Conservation (phyloP, 2,329 filamentous ascomycete genomes). For the Xylaria sp. region DNA sequence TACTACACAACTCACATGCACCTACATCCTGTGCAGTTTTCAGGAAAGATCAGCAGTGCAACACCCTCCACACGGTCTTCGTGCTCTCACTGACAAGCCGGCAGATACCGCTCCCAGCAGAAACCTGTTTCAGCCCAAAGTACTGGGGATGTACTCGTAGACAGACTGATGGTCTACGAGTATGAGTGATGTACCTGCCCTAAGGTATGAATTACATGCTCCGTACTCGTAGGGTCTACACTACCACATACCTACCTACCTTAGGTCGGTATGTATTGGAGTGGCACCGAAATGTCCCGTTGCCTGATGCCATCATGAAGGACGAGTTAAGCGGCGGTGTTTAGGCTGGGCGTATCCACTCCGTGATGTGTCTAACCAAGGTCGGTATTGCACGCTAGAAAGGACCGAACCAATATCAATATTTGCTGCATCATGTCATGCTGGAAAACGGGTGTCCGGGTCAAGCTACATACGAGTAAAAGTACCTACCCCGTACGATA, state of each 20-base stretch:
- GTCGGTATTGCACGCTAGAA: not conserved
- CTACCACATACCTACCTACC: too few relatives aligned
- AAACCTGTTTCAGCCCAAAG: conserved; percentile 17
- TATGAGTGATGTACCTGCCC: too few relatives aligned
- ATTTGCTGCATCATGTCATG: not conserved
- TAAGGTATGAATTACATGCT: not conserved
- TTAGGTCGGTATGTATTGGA: too few relatives aligned
- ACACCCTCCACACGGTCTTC: conserved; percentile 4
- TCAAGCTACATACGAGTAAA: too few relatives aligned
- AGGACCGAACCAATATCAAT: not conserved
- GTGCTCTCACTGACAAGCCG: not conserved
- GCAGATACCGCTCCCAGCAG: conserved; percentile 2
- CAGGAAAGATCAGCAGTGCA: conserved; percentile 19
- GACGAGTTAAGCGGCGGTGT: not conserved
- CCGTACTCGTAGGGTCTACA: not conserved
- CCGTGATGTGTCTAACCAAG: not conserved
- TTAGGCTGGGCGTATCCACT: not conserved
- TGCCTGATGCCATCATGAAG: not conserved
- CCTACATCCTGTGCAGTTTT: conserved; percentile 5
- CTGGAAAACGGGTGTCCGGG: not conserved
- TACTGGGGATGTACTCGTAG: not conserved
- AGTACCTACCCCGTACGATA: too few relatives aligned
- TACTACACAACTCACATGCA: conserved; percentile 13
- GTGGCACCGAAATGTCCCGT: not conserved
- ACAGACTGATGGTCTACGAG: too few relatives aligned